Evolutionary conservation across 2,329 filamentous ascomycete genomes (phyloP).

Genomic region (Paraconiothyrium brasiliense): DNA sequence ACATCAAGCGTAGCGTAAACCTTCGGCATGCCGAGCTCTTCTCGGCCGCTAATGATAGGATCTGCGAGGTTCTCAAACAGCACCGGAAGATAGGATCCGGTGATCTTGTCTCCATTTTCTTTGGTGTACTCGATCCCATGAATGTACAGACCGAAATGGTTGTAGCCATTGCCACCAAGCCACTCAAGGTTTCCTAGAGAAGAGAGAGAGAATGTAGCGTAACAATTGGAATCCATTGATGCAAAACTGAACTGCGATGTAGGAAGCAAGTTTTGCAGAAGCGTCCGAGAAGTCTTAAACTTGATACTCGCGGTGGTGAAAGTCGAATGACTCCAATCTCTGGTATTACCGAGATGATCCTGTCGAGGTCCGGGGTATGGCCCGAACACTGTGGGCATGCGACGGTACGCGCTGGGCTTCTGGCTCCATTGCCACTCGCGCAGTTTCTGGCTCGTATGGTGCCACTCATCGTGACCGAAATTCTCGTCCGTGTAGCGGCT

Average conservation of each 20-base stretch:
- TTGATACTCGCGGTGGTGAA: conserved; percentile 53
- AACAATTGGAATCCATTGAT: conserved; percentile 48
- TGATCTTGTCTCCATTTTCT: conserved; percentile 57
- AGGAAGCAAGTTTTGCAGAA: conserved; percentile 54
- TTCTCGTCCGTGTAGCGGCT: conserved; percentile 60
- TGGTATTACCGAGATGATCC: conserved; percentile 31
- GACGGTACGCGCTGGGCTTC: conserved; percentile 44
- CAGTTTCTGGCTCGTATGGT: conserved; percentile 62
- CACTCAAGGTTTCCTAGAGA: conserved; percentile 63
- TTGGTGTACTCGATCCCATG: conserved; percentile 68
- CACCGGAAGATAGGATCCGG: conserved; percentile 65
- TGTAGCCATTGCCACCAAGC: conserved; percentile 69
- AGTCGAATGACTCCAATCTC: conserved; percentile 36
- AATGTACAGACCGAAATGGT: conserved; percentile 67
- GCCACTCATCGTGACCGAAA: conserved; percentile 68
- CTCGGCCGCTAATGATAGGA: conserved; percentile 67
- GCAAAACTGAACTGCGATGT: conserved; percentile 48
- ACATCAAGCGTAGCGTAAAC: conserved; percentile 63
- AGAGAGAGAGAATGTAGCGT: conserved; percentile 51
- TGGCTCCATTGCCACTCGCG: conserved; percentile 61
- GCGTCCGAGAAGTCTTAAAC: conserved; percentile 53
- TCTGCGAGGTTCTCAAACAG: conserved; percentile 68
- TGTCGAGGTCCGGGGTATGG: conserved; percentile 54
- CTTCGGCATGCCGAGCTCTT: conserved; percentile 71
- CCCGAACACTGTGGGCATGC: conserved; percentile 56